Evolutionary conservation across 352 stramenopile species (phyloP).

Genomic region (Peronospora destructor): DNA sequence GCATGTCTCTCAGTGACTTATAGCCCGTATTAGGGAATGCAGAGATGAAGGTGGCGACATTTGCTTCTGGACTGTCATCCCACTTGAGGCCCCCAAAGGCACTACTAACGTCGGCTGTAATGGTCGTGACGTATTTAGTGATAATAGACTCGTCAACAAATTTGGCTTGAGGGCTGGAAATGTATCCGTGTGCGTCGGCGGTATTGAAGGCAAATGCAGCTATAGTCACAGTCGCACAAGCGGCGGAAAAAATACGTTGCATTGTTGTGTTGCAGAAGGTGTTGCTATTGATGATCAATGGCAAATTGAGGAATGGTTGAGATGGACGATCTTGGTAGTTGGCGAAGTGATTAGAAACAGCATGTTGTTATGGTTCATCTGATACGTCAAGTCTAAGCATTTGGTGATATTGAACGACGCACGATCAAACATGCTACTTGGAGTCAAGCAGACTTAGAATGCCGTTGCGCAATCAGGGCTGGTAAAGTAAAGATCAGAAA

Average conservation of each 20-base stretch:
- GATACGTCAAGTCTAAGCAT: not conserved
- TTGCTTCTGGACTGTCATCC: constrained; percentile 40
- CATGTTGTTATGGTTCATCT: not conserved
- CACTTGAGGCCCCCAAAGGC: constrained; percentile 50
- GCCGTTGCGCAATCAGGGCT: no score
- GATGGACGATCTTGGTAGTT: not conserved
- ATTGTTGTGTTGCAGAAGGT: constrained; percentile 4
- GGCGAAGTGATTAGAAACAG: constrained; percentile 4
- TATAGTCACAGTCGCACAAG: not conserved
- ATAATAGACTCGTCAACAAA: constrained; percentile 24
- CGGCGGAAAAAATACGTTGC: constrained; percentile 7
- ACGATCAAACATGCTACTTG: not conserved
- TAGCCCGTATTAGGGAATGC: constrained; percentile 36
- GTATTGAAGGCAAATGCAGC: constrained; percentile 13
- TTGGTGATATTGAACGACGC: constrained; percentile 8
- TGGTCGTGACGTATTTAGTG: constrained; percentile 38
- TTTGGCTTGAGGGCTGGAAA: constrained; percentile 36
- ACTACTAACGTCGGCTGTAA: constrained; percentile 30
- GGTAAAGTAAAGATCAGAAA: no score
- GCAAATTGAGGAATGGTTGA: constrained; percentile 24
- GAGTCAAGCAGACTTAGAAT: not conserved
- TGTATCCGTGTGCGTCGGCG: constrained; percentile 43
- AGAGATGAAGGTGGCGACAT: constrained; percentile 37
- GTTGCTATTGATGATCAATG: constrained; percentile 4
- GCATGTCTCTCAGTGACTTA: constrained; percentile 37